phyloP scores from a whole-genome alignment of 106 monocot genomes.

The Phalaenopsis aphrodite region DNA sequence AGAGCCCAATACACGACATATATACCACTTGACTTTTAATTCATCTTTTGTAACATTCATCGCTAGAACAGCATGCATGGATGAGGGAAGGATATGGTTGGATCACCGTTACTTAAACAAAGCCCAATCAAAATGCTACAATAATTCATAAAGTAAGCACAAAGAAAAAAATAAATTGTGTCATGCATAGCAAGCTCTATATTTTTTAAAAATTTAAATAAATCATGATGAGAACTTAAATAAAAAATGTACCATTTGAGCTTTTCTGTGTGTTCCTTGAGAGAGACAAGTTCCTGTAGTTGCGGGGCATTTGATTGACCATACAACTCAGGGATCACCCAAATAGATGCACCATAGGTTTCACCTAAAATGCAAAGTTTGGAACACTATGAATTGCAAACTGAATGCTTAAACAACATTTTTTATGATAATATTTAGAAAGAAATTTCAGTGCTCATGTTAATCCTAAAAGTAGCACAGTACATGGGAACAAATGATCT shows the following conservation, averaged over 20 bases:
- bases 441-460: not conserved
- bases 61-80: not conserved
- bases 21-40: not conserved
- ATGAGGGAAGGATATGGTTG: not conserved
- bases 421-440: not conserved
- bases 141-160: not conserved
- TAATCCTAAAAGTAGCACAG: too few species aligned
- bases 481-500: too few species aligned
- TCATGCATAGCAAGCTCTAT: too few species aligned
- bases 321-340: constrained; percentile 78
- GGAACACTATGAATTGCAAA: not conserved
- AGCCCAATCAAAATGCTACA: not conserved
- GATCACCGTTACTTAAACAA: not conserved
- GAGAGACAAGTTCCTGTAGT: constrained; percentile 64
- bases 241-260: constrained; percentile 54
- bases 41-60: not conserved
- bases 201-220: not conserved
- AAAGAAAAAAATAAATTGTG: not conserved
- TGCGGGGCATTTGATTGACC: constrained; percentile 79
- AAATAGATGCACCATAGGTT: constrained; percentile 76
- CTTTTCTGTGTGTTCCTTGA: constrained; percentile 66
- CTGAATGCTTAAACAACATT: not conserved
- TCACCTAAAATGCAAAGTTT: constrained; percentile 47
- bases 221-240: not conserved
- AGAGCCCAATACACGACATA: not conserved